Conservation (phyloP, 257 asterid species). For the Euphrasia confusa region DNA sequence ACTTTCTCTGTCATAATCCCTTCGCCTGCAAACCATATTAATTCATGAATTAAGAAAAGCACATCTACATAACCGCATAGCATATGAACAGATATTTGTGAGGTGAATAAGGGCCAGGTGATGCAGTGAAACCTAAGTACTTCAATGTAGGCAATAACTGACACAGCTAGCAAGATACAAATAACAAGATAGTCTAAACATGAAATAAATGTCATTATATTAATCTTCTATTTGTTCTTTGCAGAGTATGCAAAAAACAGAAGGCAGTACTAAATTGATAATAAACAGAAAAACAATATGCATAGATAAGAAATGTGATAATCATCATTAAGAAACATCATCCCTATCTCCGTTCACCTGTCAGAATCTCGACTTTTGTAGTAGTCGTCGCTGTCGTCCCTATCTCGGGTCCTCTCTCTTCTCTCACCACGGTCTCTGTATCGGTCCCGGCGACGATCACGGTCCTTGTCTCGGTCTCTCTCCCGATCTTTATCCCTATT, state of each 20-base stretch:
- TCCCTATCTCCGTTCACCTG: conserved; percentile 36
- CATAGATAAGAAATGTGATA: not conserved
- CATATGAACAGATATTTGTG: not conserved
- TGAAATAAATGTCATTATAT: not conserved
- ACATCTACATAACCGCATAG: conserved; percentile 5
- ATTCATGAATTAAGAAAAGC: conserved; percentile 17
- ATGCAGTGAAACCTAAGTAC: not conserved
- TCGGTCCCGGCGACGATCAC: conserved; percentile 48
- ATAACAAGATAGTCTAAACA: conserved; percentile 10
- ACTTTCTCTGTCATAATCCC: conserved; percentile 63
- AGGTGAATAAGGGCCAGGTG: not conserved
- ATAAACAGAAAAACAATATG: conserved; percentile 6
- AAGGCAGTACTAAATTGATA: not conserved
- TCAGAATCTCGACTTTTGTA: conserved; percentile 64
- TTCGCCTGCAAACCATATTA: conserved; percentile 42
- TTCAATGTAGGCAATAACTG: not conserved
- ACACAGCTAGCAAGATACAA: not conserved
- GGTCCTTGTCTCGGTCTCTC: conserved; percentile 30
- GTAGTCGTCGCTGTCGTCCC: conserved; percentile 62
- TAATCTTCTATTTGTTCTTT: not conserved
- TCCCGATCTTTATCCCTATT: conserved; percentile 31
- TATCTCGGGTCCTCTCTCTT: conserved; percentile 71
- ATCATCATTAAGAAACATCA: not conserved
- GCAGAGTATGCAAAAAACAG: not conserved
- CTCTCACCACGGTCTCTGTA: conserved; percentile 67